These are phyloP conservation scores for Exophiala sideris DNA, from an alignment of 2,329 filamentous ascomycete genomes.

Conservation along the genomic window DNA sequence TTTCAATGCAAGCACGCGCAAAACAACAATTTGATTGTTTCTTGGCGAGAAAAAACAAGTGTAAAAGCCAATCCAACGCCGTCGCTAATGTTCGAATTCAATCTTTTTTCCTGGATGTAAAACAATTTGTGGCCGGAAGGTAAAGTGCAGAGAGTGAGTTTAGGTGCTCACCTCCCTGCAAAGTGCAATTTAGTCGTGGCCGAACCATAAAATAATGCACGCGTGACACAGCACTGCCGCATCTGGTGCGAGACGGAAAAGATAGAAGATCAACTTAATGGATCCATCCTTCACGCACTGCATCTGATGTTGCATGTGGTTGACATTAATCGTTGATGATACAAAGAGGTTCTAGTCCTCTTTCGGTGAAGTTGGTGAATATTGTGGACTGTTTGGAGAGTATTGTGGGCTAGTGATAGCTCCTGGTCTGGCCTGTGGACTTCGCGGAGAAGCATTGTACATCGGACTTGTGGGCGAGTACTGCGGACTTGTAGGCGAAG, in stretches of 20 bases:
- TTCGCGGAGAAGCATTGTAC: constrained; percentile 41
- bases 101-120: constrained; percentile 14
- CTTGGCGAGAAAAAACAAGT: constrained; percentile 10
- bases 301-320: constrained; percentile 5
- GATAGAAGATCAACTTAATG: constrained; percentile 31
- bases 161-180: constrained; percentile 4
- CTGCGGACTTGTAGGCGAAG: constrained; percentile 53
- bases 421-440: constrained; percentile 38
- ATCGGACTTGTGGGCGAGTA: constrained; percentile 50
- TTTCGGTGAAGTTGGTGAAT: constrained; percentile 35
- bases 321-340: constrained; percentile 21
- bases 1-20: constrained; percentile 5
- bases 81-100: constrained; percentile 25
- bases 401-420: constrained; percentile 53
- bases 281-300: constrained; percentile 21
- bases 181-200: constrained; percentile 16
- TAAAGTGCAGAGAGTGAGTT: background rate
- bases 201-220: constrained; percentile 15
- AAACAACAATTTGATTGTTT: constrained; percentile 7
- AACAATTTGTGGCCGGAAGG: constrained; percentile 11
- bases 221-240: constrained; percentile 11
- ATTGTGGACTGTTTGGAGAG: constrained; percentile 50
- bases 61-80: constrained; percentile 26
- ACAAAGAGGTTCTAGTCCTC: constrained; percentile 26
- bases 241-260: constrained; percentile 5